Conservation (phyloP, 306 rosid genomes). For the Ochetophila trinervis region DNA sequence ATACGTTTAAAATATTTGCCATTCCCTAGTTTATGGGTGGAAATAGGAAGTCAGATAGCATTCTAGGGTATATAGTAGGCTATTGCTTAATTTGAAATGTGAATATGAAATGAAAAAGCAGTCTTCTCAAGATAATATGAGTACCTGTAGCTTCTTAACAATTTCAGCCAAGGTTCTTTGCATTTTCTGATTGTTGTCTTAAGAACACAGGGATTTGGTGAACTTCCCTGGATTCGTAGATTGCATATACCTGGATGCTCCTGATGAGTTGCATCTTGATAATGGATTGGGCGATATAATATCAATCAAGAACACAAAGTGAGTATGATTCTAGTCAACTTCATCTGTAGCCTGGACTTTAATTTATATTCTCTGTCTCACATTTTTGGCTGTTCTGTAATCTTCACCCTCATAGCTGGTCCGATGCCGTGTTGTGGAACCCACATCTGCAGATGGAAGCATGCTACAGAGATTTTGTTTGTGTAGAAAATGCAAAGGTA, state of each 20-base stretch:
- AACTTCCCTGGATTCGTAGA: slow-evolving; percentile 97
- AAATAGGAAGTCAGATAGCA: not conserved
- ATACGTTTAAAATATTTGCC: not conserved
- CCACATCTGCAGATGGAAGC: slow-evolving; percentile 90
- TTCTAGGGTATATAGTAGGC: too few species aligned
- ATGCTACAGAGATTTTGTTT: slow-evolving; percentile 87
- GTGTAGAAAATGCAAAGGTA: slow-evolving; percentile 99
- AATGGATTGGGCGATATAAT: slow-evolving; percentile 86
- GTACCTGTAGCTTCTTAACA: not conserved
- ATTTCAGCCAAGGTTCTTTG: not conserved
- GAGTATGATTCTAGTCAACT: slow-evolving; percentile 26
- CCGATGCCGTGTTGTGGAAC: slow-evolving; percentile 96
- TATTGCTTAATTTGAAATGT: too few species aligned
- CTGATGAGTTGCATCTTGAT: slow-evolving; percentile 66
- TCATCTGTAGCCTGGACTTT: slow-evolving; percentile 14
- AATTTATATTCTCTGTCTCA: not conserved
- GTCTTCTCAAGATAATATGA: not conserved
- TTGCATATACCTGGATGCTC: slow-evolving; percentile 70
- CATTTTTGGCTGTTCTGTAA: slow-evolving; percentile 19
- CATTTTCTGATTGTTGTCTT: slow-evolving; percentile 14
- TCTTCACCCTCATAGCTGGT: slow-evolving; percentile 59
- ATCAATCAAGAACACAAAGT: slow-evolving; percentile 77
- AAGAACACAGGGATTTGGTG: slow-evolving; percentile 60
- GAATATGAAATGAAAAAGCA: too few species aligned
- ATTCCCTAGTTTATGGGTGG: slow-evolving; percentile 14